These are phyloP conservation scores for Coriolopsis trogii DNA, from an alignment of 1,284 basidiomycete species.

Conservation along the genomic window DNA sequence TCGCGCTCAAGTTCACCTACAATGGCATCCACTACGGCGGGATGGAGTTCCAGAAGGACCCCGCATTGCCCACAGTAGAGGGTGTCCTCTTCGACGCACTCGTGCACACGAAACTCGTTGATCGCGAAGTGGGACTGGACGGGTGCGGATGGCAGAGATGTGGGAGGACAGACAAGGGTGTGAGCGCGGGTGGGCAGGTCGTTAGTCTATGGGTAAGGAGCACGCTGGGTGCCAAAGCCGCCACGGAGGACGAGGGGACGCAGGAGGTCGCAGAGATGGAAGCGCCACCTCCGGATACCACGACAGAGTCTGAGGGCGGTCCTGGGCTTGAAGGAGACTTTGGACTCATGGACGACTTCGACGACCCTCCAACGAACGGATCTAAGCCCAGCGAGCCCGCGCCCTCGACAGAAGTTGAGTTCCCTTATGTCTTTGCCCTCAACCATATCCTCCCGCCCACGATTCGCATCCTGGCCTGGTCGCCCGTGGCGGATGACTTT, in stretches of 20 bases:
- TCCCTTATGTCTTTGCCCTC: conserved; percentile 80
- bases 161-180: conserved; percentile 93
- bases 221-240: conserved; percentile 37
- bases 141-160: conserved; percentile 91
- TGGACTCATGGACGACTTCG: conserved; percentile 29
- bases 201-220: conserved; percentile 90
- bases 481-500: conserved; percentile 81
- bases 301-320: conserved; percentile 4
- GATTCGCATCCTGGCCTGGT: conserved; percentile 95
- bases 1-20: conserved; percentile 92
- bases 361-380: conserved; percentile 34
- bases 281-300: neutral
- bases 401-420: conserved; percentile 50
- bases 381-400: conserved; percentile 29
- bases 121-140: conserved; percentile 74
- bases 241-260: neutral
- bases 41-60: conserved; percentile 78
- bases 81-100: conserved; percentile 85
- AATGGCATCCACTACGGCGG: conserved; percentile 93
- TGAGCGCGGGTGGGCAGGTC: conserved; percentile 94
- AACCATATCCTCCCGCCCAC: conserved; percentile 91
- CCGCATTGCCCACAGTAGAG: conserved; percentile 88
- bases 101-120: conserved; percentile 75
- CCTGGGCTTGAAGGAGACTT: conserved; percentile 34
- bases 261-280: neutral